Evolutionary conservation across 805 yeast genomes (phyloP), one percentile per base, ranked within the genome.

Genomic region (Schwanniomyces pseudopolymorphus): DNA sequence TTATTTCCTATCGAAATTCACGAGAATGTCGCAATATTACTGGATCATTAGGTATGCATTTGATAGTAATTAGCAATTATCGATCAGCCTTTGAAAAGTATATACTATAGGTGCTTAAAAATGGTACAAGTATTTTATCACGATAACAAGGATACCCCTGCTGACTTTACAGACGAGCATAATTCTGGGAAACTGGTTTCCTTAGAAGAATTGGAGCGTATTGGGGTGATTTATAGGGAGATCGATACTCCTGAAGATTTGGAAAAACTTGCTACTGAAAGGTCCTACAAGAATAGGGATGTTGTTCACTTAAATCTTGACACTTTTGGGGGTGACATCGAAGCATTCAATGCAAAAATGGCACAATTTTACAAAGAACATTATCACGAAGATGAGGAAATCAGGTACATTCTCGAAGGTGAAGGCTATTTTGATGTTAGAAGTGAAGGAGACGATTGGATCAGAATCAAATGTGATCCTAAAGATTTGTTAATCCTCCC

Each of bases 331-430:
- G 83, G 83, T 31, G 84, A 80, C 44, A 45, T 61, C 10, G 63
- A 60, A 3, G 84, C 79, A 0, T 80, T 87, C 57, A 74, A 80
- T 52, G 73, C 70, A 42, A 89, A 89, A 64, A 74, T 92, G 64
- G 73, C 78, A 51, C 77, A 69, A 37, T 90, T 91, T 66, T 88
- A 83, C 69, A 72, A 78, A 40, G 97, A 92, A 60, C 99, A 92
- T 66, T 74, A 89, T 44, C 99, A 92, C 63, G 98, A 92, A 63
- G 99, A 92, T 63, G 99, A 92, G 68, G 99, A 92, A 70, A 92
- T 92, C 61, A 75, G 99, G 54, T 92, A 90, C 67, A 81, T 90
- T 44, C 60, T 86, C 16, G 96, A 86, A 22, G 99, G 99, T 9
- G 86, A 83, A 46, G 98, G 99, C 0, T 92, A 78, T 67, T 92